Evolutionary conservation across 345 rosid species (phyloP), one percentile per base, ranked within the genome.

Genomic region (Microthlaspi erraticum): DNA sequence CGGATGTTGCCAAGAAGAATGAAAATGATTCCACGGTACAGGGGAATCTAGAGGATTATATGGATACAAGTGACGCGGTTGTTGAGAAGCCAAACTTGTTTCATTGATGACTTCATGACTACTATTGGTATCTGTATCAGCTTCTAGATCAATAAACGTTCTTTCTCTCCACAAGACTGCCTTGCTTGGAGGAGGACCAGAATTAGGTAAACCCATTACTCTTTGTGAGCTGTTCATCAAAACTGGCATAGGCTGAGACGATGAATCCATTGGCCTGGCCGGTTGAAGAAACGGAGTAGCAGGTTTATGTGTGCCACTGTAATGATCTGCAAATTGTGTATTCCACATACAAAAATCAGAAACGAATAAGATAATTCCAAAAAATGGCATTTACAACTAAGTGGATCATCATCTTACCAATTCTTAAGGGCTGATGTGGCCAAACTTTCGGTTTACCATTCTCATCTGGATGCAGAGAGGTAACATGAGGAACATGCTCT

Each of bases 111-210:
- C 68, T 20, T 83, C 87, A 41, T 19, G 80, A 65, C 65, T 83
- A 74, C 72, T 81, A 13, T 67, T 67, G 23, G 73, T 60, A 43
- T 66, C 73, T 66, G 81, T 84, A 8, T 85, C 80, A 48, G 75
- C 72, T 62, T 84, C 88, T 53, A 81, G 71, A 76, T 84, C 77
- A 67, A 49, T 71, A 75, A 68, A 60, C 11, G 79, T 74, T 75
- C 78, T 80, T 64, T 86, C 88, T 81, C 85, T 84, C 82, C 84
- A 79, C 19, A 72, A 55, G 68, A 68, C 83, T 59, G 70, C 64
- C 84, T 80, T 88, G 68, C 67, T 80, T 78, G 81, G 84, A 75
- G 81, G 84, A 75, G 83, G 86, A 77, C 82, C 81, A 66, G 87
- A 60, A 58, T 43, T 69, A 70, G 79, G 82, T 52, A 79, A 63